phyloP scores from a whole-genome alignment of 2,329 filamentous ascomycete species.

The Colletotrichum theobromicola region DNA sequence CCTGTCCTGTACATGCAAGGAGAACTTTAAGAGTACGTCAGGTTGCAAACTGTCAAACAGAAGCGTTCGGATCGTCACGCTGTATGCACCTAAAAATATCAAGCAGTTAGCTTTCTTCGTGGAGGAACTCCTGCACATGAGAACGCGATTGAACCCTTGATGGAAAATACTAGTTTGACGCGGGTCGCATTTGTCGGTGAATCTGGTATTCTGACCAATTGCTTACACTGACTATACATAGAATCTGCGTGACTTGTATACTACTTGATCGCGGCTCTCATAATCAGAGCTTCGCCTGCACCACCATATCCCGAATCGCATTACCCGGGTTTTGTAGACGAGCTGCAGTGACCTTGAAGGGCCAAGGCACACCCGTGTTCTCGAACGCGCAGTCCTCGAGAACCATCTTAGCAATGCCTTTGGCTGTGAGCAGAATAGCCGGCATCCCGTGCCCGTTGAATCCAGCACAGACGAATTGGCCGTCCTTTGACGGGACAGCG shows the following conservation, averaged over 20 bases:
- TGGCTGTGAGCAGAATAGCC: neutral
- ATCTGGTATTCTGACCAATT: too few relatives aligned
- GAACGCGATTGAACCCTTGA: too few relatives aligned
- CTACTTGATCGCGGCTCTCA: neutral
- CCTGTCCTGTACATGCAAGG: too few relatives aligned
- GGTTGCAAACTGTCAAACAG: too few relatives aligned
- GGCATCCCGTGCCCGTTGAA: neutral
- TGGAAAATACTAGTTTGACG: too few relatives aligned
- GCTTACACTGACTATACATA: too few relatives aligned
- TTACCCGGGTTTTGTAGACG: neutral
- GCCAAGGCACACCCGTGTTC: neutral
- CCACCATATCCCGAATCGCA: neutral
- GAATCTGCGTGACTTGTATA: neutral
- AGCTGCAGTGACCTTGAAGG: neutral
- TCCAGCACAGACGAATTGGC: neutral
- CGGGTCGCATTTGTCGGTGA: too few relatives aligned
- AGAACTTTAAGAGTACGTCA: too few relatives aligned
- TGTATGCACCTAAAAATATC: too few relatives aligned
- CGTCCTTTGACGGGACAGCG: neutral
- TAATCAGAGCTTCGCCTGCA: neutral
- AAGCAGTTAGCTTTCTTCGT: too few relatives aligned
- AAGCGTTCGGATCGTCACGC: too few relatives aligned
- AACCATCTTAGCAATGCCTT: neutral
- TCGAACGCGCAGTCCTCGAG: neutral
- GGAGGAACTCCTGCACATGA: too few relatives aligned